Evolutionary conservation across 2,329 filamentous ascomycete genomes (phyloP), one percentile per base, ranked within the genome.

Genomic region (Sclerotinia spermophila): DNA sequence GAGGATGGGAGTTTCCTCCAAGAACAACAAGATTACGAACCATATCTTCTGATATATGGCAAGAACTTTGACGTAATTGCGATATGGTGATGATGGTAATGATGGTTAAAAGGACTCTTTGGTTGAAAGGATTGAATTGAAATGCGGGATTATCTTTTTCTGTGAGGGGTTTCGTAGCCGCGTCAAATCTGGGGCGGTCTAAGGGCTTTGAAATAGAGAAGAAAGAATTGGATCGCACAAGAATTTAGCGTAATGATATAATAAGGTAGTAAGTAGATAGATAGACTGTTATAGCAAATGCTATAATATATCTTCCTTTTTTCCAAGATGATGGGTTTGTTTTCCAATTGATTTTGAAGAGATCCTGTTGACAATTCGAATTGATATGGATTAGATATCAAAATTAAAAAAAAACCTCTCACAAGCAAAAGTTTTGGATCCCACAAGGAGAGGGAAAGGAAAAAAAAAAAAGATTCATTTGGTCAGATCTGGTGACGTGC

Each of bases 1-100:
- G 86, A 30, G 94, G 94, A 84, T 98, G 95, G 78, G 94, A 97
- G 81, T 92, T 96, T 73, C 96, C 95, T 77, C 94, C 93, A 75
- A 99, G 89, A 73, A 99, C 88, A 79, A 97, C 93, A 75, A 99
- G 93, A 81, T 97, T 97, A 81, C 94, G 91, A 76, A 97, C 94
- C 94, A 97, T 97, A 38, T 40, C 77, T 55, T 60, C 45, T n/a
- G 40, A 53, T 66, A 59, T 56, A 65, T 38, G 61, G 33, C 17
- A 40, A 40, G 61, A 27, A 24, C 13, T 8, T 53, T 24, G 45
- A 45, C 38, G 66, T 67, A 27, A 33, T 48, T 68, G 55, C 59
- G 42, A 61, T 30, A 27, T 53, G 45, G n/a, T 67, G 44, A 21
- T 59, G 66, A 42, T 56, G 11, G 40, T 40, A 27, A 35, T 48